Percentiles rank a stretch among this genome's conserved stretches.
phyloP scores from a whole-genome alignment of 2,329 filamentous ascomycete genomes.

The Periglandula ipomoeae region DNA sequence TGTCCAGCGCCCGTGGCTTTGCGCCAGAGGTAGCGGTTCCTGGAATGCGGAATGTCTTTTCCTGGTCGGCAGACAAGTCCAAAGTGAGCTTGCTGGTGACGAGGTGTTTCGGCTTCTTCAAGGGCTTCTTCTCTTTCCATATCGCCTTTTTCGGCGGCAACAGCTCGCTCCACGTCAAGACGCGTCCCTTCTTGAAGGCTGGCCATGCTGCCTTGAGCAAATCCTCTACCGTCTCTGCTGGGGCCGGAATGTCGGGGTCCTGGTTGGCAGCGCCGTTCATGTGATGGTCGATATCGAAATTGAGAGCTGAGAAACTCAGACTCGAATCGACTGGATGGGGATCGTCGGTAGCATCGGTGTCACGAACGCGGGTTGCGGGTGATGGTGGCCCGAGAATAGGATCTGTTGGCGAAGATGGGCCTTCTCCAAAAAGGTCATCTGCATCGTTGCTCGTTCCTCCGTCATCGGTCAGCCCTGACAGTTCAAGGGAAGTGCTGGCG shows the following conservation, averaged over 20 bases:
- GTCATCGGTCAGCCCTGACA: conserved; percentile 50
- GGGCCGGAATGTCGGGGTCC: conserved; percentile 55
- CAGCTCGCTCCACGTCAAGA: conserved; percentile 72
- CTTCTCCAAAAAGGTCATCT: conserved; percentile 63
- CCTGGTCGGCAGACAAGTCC: conserved; percentile 77
- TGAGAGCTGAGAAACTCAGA: conserved; percentile 32
- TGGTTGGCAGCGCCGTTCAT: conserved; percentile 40
- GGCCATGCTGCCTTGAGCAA: conserved; percentile 75
- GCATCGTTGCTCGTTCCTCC: conserved; percentile 50
- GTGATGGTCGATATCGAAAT: conserved; percentile 38
- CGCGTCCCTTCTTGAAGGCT: conserved; percentile 63
- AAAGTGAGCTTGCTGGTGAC: conserved; percentile 81
- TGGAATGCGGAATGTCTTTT: conserved; percentile 73
- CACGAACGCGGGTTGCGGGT: conserved; percentile 33
- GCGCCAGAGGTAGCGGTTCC: conserved; percentile 44
- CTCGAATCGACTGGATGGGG: conserved; percentile 22
- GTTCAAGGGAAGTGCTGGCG: conserved; percentile 32
- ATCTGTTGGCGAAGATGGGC: conserved; percentile 39
- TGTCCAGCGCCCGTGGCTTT: conserved; percentile 46
- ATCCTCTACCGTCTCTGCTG: conserved; percentile 64
- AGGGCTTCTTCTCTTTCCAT: conserved; percentile 69
- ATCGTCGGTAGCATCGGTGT: conserved; percentile 27
- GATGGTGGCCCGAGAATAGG: conserved; percentile 33
- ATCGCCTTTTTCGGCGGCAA: conserved; percentile 72
- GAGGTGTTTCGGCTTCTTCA: conserved; percentile 71